Base-by-base conservation (phyloP, 176 grass and related monocot species). In the Aegilops sharonensis region DNA sequence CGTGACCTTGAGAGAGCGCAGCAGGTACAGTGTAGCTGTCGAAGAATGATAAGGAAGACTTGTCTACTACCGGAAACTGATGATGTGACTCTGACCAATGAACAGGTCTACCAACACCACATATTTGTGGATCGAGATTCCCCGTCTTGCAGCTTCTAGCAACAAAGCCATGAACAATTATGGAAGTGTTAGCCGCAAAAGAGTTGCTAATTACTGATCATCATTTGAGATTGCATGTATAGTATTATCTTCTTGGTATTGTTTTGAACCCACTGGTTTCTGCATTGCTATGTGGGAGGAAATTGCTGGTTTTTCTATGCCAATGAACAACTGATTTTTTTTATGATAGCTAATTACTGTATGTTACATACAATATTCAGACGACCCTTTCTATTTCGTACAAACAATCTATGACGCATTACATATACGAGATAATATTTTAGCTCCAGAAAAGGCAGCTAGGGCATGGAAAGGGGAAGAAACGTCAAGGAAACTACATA, bases 21-120 rank as follows among this genome's bases (percentile, higher is more conserved):
- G 57, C 66, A 25, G 85, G 89, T 85, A 57, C 81, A 88, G 52
- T 85, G 81, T 88, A 77, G 85, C 81, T 88, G 77, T 91, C 85
- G n/a, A 62, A 4, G 85, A 88, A 91, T 91, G 85, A 91, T 81
- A 75, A 84, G 50, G 14, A 27, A 18, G 81, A 76, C 77, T 84
- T 88, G 21, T 69, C 84, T 35, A 5, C 57, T 34, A 43, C 59
- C 5, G 65, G 72, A 75, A 75, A 81, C 68, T 34, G 75, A 80
- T 39, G n/a, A 83, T 78, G 34, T 69, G 60, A 25, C 21, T 72
- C 66, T 20, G 8, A 59, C 66, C 11, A 1, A 66, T 35, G 62
- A 67, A 13, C 35, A 68, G 76, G 20, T 60, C 78, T 62, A 81
- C 60, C 76, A 84, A 3, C 31, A 27, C 29, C 77, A 21, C 27